Base-by-base conservation (phyloP, 805 yeast genomes). In the Hanseniaspora occidentalis region DNA sequence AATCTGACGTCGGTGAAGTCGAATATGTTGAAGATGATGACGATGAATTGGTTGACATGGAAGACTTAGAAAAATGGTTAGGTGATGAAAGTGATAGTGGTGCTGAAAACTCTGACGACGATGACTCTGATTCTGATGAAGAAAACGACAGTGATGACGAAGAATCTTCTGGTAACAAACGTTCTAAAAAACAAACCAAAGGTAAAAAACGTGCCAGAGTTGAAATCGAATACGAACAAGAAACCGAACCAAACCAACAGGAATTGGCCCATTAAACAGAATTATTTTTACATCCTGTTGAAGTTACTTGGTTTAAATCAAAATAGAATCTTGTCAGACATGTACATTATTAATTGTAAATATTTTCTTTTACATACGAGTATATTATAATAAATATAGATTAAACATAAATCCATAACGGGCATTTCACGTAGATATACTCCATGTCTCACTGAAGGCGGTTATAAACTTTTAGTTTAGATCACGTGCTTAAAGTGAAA, bases 21-120 rank as follows among this genome's bases (percentile, higher is more conserved):
- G 97, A 88, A 58, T 84, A 79, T 54, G 96, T 85, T 39, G 86
- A 78, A 50, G 95, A 78, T 46, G 95, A 80, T 13, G 94, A 83
- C 18, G 95, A 81, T 45, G 86, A 85, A 49, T 64, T 84, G 51
- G 95, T 85, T 20, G 96, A 92, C 56, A 74, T 89, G 66, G 96
- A 88, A 65, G 96, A 89, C 52, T 66, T 88, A 48, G 92, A 88
- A 61, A 79, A 75, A 61, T 89, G 96, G 96, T 66, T 82, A 40
- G 84, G 60, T 35, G 79, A 73, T 24, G 77, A 63, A 27, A 54
- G 51, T n/a, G 52, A 48, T 29, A 48, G 46, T 31, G 52, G 54
- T 29, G 65, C 58, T 38, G 58, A 52, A 31, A 58, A 55, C 26
- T 52, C 52, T 45, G 53, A 66, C 43, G 46, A 52, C 20, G 61